phyloP scores from a whole-genome alignment of 2,329 filamentous ascomycete species.

The Epichloe uncinata region DNA sequence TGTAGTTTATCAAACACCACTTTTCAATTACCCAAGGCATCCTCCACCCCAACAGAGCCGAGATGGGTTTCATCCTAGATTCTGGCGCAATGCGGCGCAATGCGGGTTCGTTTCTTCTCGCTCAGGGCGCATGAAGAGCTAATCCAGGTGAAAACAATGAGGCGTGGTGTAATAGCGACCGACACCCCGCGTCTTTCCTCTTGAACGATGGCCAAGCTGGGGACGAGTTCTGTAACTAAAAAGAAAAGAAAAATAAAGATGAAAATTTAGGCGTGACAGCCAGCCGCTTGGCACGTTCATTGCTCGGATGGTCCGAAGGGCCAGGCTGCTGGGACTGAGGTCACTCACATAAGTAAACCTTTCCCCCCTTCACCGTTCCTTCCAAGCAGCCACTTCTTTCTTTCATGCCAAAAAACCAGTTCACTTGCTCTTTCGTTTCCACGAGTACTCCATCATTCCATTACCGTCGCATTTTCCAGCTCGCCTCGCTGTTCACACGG shows the following conservation, averaged over 20 bases:
- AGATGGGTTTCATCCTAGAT: not conserved
- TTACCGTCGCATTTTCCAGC: slow-evolving; percentile 4
- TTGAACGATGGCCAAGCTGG: not conserved
- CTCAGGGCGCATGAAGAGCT: no score
- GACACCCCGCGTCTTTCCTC: not conserved
- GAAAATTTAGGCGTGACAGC: slow-evolving; percentile 1
- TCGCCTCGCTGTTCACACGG: not conserved
- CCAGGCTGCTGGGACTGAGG: slow-evolving; percentile 6
- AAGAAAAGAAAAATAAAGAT: not conserved
- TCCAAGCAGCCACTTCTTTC: slow-evolving; percentile 13
- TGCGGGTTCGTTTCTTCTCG: no score
- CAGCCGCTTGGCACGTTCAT: slow-evolving; percentile 4
- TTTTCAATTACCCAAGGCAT: no score
- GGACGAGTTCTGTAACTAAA: not conserved
- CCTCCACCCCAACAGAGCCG: not conserved
- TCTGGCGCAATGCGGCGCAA: not conserved
- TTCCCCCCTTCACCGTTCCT: slow-evolving; percentile 19
- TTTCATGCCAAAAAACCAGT: slow-evolving; percentile 11
- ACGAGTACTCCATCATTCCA: slow-evolving; percentile 3
- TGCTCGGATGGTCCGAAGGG: slow-evolving; percentile 5
- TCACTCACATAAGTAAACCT: slow-evolving; percentile 24
- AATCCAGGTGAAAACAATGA: no score
- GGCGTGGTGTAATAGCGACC: no score
- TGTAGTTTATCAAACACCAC: no score
- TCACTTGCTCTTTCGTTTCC: slow-evolving; percentile 4